Base-by-base conservation (phyloP, 2,329 filamentous ascomycete genomes). In the Scytalidium sp. region DNA sequence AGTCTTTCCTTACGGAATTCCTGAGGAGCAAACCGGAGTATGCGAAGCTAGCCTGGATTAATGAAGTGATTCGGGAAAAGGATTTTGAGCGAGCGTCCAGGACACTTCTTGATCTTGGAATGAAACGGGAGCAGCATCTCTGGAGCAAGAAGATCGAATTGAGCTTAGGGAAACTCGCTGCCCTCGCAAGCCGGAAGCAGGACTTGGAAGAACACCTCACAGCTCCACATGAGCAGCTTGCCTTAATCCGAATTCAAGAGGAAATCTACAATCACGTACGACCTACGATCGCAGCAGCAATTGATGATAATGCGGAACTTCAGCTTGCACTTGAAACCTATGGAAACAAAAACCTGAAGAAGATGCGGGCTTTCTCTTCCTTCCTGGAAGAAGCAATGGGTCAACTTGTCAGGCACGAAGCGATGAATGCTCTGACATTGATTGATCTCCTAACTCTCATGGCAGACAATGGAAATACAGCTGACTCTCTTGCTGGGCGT, bases 61-160 rank as follows among this genome's bases (percentile, higher is more conserved):
- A 99, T 65, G 92, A 97, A 64, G 79, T 97, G 7, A 77, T 84
- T 52, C 79, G 81, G 20, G 88, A 94, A 64, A 78, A 84, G 51
- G 84, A 96, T 60, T 90, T 90, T 55, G 75, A 81, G 11, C 79
- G 82, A 49, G 92, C 93, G 10, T 85, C 87, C 4, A 72, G 82
- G 40, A 87, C 85, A 1, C 76, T 99, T 43, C 74, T 88, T 41
- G 74, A 81, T 7, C 76, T 92, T 19, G 91, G 89, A 0, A 72
- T 85, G 19, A 76, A 78, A 45, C 81, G 83, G 47, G 92, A 97
- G 66, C 80, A 83, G 46, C 87, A 92, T 59, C 71, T 94, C 3
- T 97, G 93, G 93, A 90, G 84, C 70, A 95, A 96, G 73, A 94
- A 95, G 67, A 88, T 96, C 27, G 88, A 97, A 68, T 74, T 97